Percentiles rank a stretch among this genome's conserved stretches.
Evolutionary conservation across 176 grass and related monocot species (phyloP).

Genomic region (Zea luxurians): DNA sequence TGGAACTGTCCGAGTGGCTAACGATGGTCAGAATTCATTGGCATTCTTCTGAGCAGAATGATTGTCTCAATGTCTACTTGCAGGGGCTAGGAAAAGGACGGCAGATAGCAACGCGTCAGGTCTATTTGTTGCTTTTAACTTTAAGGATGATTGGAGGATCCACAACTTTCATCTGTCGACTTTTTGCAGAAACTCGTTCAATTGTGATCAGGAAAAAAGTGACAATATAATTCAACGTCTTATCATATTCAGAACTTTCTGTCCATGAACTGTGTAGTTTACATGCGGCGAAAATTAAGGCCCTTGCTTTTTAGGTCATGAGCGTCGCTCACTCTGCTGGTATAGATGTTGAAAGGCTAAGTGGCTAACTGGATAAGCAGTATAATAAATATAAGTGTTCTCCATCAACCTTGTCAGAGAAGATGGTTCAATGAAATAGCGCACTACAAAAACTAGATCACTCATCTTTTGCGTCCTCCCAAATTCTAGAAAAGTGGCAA

Average conservation of each 20-base stretch:
- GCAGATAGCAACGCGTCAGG: slow-evolving; percentile 31
- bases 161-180: slow-evolving; percentile 3
- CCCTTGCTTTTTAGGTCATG: not conserved
- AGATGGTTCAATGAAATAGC: too few relatives aligned
- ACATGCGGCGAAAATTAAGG: not conserved
- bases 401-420: too few relatives aligned
- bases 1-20: slow-evolving; percentile 20
- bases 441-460: not conserved
- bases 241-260: slow-evolving; percentile 21
- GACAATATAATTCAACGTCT: not conserved
- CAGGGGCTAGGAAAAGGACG: slow-evolving; percentile 32
- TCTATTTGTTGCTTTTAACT: slow-evolving; percentile 24
- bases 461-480: not conserved
- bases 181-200: slow-evolving; percentile 9
- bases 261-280: not conserved
- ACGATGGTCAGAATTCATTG: slow-evolving; percentile 14
- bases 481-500: not conserved
- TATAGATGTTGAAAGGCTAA: slow-evolving; percentile 2
- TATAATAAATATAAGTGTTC: not conserved
- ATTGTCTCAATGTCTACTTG: slow-evolving; percentile 36
- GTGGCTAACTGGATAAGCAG: not conserved
- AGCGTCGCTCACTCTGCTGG: not conserved
- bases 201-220: not conserved
- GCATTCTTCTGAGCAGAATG: slow-evolving; percentile 16
- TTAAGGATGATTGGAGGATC: slow-evolving; percentile 19